Evolutionary conservation across 495 filamentous ascomycete genomes (phyloP), one percentile per base, ranked within the genome.

Genomic region (Penicillium crystallinum): DNA sequence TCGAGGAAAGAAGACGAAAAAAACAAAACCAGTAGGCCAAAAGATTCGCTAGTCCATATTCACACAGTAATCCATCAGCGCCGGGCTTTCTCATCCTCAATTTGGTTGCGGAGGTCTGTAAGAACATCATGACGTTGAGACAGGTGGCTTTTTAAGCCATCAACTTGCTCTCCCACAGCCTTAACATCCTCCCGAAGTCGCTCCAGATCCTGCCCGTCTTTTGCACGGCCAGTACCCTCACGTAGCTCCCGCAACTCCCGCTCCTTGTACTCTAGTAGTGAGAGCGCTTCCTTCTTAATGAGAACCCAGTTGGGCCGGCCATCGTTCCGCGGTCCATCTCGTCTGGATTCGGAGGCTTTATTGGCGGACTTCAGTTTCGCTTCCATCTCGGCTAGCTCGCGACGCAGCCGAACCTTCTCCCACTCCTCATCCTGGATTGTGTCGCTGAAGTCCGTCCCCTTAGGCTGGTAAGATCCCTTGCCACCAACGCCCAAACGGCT

Each of bases 331-430:
- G 90, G 86, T 61, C 83, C 85, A 38, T 80, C 81, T 27, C 80
- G 62, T 40, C 77, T 72, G 46, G 68, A 67, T 33, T 82, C 80
- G 10, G 85, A 83, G 33, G 80, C 81, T 33, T 80, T 78, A 59
- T 90, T 88, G 3, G 92, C 84, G 36, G 84, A 80, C 21, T 86
- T 80, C 43, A 95, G 82, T 73, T 91, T 91, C 29, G 82, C 76
- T 60, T 98, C 91, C 39, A 98, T 71, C 59, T 97, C 92, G 12
- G 80, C 77, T 15, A 97, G 78, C 65, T 97, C 91, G 62, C 91
- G 89, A 71, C 92, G 90, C 42, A 98, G 78, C 46, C 91, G 81
- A 29, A 97, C 95, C 69, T 96, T 93, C 72, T 98, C 95, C 93
- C 93, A 97, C 55, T 96, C 91, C 48, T 82, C 80, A 57, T 91